Conservation (phyloP, 768 basidiomycete species). For the Hygrophorus russula region DNA sequence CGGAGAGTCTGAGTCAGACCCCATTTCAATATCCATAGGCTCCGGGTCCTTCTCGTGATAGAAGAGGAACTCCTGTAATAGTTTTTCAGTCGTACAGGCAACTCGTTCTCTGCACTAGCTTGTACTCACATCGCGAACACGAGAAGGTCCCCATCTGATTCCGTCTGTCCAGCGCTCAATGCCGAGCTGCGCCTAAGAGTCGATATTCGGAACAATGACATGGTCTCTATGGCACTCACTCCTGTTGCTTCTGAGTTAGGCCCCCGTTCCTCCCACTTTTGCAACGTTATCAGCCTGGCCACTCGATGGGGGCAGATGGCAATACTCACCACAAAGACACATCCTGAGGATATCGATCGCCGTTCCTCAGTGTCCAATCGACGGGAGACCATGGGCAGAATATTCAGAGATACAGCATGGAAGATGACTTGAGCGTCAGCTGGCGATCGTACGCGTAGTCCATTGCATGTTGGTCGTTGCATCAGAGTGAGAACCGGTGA, state of each 20-base stretch:
- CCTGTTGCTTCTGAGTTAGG: slow-evolving; percentile 56
- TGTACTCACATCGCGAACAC: slow-evolving; percentile 57
- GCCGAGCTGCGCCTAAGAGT: slow-evolving; percentile 37
- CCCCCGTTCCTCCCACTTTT: slow-evolving; percentile 67
- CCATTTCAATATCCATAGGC: slow-evolving; percentile 32
- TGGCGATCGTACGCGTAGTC: slow-evolving; percentile 51
- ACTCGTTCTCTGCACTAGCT: slow-evolving; percentile 2
- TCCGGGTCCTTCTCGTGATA: slow-evolving; percentile 57
- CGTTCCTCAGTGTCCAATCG: slow-evolving; percentile 71
- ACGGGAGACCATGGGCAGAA: slow-evolving; percentile 57
- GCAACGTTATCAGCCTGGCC: too few relatives aligned
- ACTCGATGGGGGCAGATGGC: too few relatives aligned
- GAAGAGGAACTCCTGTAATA: slow-evolving; percentile 57
- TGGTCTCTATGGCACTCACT: slow-evolving; percentile 25
- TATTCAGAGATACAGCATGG: slow-evolving; percentile 49
- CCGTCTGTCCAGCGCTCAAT: slow-evolving; percentile 81
- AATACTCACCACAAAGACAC: slow-evolving; percentile 46
- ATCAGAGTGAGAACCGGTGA: slow-evolving; percentile 19
- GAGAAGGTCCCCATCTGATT: slow-evolving; percentile 69
- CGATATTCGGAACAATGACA: slow-evolving; percentile 6
- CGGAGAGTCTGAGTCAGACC: slow-evolving; percentile 42
- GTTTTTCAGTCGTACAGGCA: slow-evolving; percentile 8
- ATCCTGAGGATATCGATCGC: slow-evolving; percentile 56
- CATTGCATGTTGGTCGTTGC: slow-evolving; percentile 61
- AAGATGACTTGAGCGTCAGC: slow-evolving; percentile 66